Base-by-base conservation (phyloP, 164 flowering plant genomes). In the Liquidambar formosana region DNA sequence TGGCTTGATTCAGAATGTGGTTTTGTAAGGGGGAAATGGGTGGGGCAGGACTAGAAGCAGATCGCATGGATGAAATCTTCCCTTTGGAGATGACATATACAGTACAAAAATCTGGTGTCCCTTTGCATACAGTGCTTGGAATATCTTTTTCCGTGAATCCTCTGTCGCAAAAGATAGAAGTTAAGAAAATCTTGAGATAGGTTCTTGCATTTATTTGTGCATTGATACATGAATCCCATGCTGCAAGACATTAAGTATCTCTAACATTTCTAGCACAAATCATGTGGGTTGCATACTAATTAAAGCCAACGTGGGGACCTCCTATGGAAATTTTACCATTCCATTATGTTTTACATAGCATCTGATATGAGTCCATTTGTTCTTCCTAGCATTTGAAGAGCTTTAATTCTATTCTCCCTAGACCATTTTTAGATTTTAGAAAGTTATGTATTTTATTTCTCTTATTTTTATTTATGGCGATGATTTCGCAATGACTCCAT, bases 41-140 rank as follows among this genome's bases (percentile, higher is more conserved):
- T 6, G 90, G 84, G 11, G 84, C 87, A 14, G 80, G 74, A 26
- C 94, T 86, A 3, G 83, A 64, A 19, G 92, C 94, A 11, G 82
- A 51, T 60, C 86, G 68, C 12, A 72, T 71, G 13, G 85, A 65
- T 22, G 77, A 49, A 52, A 86, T 65, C 79, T 85, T 90, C n/a
- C 88, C 88, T 69, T 86, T 90, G 26, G 83, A 68, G 65, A 88
- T 79, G 33, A 88, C 79, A 73, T 79, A 84, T 0, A 88, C 85
- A 15, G 80, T 77, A 57, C 93, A 88, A 69, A 87, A 90, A 69
- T 90, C 90, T 21, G 96, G 96, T 64, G 87, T 85, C 8, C 74
- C 73, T 69, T 84, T 88, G 21, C 72, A 61, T 18, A 87, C 70
- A 38, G 10, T 63, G 14, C 81, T 81, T 22, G 91, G 81, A 14